Evolutionary conservation across 805 yeast species (phyloP), one percentile per base, ranked within the genome.

Genomic region (Candida railenensis): DNA sequence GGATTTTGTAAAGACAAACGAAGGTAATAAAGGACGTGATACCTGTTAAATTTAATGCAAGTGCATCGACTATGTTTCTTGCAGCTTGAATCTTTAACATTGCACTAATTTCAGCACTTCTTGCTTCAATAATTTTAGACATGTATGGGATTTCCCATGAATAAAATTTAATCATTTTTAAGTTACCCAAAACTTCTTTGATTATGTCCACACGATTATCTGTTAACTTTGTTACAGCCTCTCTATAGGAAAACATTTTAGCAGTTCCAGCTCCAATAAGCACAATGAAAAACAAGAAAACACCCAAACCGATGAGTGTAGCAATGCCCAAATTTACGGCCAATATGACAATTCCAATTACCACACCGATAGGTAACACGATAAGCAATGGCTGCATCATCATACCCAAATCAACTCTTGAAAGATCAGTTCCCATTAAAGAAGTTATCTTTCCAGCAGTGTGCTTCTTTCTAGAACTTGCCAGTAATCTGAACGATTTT

Each of bases 91-190:
- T 78, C 44, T 67, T 71, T 51, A 82, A 75, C 48, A 91, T 76
- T 43, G 73, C 69, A 3, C 57, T 54, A 77, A 87, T 82, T 65
- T 90, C 97, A 18, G 69, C 58, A 0, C 59, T 56, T 61, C 97
- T 78, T 22, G 80, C 71, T 11, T 71, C 74, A 14, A 79, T 58
- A 32, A 91, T 76, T 44, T 76, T 69, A 8, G 74, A 62, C 45
- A 74, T 74, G 61, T 89, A 91, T 0, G 97, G 90, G 28, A 73
- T 74, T 66, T 91, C 97, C 97, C 97, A 91, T 1, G 95, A 87
- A 62, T 90, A 91, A 62, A 78, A 87, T 68, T 91, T 91, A 63
- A 91, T 87, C 61, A 85, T 76, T 58, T 87, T 88, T 76, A 91
- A 79, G 53, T 86, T 82, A 58, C 78, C 82, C 52, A 91, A 71